Percentiles rank a stretch among this genome's conserved stretches.
Conservation (phyloP, 2,329 filamentous ascomycete genomes). For the Coniella vitis region DNA sequence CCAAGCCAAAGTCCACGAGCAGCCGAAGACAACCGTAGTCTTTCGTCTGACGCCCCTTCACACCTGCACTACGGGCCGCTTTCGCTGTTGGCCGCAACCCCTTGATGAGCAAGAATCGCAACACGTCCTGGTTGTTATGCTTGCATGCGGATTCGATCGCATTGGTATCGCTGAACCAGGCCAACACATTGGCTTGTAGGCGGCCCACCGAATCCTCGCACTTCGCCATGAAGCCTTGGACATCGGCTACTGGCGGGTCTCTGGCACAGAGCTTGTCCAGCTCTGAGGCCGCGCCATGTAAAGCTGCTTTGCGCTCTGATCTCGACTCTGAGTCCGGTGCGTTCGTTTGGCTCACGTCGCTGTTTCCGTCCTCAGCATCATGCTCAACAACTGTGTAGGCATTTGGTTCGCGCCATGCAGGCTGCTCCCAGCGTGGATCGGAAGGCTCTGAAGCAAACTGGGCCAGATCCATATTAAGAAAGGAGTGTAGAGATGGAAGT, state of each 20-base stretch:
- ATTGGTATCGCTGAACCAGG: not conserved
- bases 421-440: not conserved
- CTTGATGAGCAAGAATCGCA: not conserved
- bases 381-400: not conserved
- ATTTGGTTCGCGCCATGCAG: not conserved
- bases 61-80: not conserved
- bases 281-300: not conserved
- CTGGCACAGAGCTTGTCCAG: not conserved
- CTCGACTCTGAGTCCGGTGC: not conserved
- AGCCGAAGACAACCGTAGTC: not conserved
- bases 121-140: not conserved
- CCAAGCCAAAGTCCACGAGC: not conserved
- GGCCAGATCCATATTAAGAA: not conserved
- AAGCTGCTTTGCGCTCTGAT: not conserved
- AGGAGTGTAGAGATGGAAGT: not conserved
- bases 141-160: not conserved
- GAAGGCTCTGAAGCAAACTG: not conserved
- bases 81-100: not conserved
- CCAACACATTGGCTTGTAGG: not conserved
- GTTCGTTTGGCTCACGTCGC: not conserved
- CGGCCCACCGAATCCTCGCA: not conserved
- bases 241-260: not conserved
- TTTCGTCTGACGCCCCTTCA: not conserved
- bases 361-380: not conserved
- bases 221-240: not conserved